Base-by-base conservation (phyloP, 805 yeast species). In the Ogataea sp. region DNA sequence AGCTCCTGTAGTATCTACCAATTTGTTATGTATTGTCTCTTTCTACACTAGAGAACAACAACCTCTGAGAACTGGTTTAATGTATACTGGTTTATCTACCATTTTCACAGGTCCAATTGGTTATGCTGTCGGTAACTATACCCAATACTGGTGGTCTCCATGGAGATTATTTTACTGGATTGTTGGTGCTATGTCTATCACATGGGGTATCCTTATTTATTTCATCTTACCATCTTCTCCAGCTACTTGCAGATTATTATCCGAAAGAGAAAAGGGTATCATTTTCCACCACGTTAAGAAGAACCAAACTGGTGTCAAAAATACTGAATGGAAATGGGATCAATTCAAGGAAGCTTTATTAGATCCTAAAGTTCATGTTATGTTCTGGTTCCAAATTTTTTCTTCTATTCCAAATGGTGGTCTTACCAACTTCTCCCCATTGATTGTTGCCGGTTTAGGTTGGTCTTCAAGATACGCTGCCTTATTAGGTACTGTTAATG, bases 91-190 rank as follows among this genome's bases (percentile, higher is more conserved):
- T 32, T 44, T 67, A 6, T 74, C 75, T 35, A 61, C 65, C 23
- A 56, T 72, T 18, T 42, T 73, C 34, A 75, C 79, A 13, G 70
- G 70, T 31, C 67, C 71, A 6, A 69, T 79, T 40, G 78, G 59
- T 13, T 73, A 65, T 50, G 45, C 67, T n/a, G 58, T 77, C 6
- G 67, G 61, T 4, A 67, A 40, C 6, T 58, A 67, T 45, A 58
- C 51, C 14, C 59, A 54, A n/a, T 36, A 55, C 16, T 71, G 62
- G 34, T 58, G 76, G 14, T 63, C 56, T 3, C 68, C 80, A 3
- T 82, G 88, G 88, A 74, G 73, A 49, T 58, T 74, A 9, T 56
- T 78, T 10, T 81, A 73, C 52, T 58, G 80, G 42, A 64, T 79
- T 29, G 69, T 75, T 32, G 90, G 89, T 20, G 57, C 66, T 10